phyloP scores from a whole-genome alignment of 1,284 basidiomycete species.

The Calocybe gambosa region DNA sequence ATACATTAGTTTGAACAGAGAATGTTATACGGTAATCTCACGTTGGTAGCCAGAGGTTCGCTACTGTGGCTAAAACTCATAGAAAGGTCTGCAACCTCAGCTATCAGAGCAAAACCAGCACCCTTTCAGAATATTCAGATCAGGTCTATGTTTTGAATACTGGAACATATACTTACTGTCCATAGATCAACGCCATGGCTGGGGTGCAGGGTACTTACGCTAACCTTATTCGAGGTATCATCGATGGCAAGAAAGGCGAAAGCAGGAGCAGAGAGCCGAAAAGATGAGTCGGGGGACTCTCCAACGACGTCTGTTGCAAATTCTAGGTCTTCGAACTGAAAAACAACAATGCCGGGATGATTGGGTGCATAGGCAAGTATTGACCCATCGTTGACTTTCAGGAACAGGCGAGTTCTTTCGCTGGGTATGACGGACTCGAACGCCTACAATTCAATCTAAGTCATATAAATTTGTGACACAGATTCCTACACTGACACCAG shows the following conservation, averaged over 20 bases:
- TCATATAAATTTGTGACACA: neutral
- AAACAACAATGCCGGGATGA: slow-evolving; percentile 58
- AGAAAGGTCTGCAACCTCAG: slow-evolving; percentile 50
- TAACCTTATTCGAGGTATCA: slow-evolving; percentile 38
- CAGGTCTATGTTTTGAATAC: neutral
- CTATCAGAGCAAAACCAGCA: slow-evolving; percentile 61
- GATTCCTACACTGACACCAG: slow-evolving; percentile 55
- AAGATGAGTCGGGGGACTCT: slow-evolving; percentile 48
- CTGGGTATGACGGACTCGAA: slow-evolving; percentile 93
- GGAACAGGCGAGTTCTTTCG: slow-evolving; percentile 70
- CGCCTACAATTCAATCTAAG: slow-evolving; percentile 39
- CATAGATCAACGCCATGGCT: slow-evolving; percentile 46
- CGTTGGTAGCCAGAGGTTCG: slow-evolving; percentile 31
- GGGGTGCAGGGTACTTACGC: slow-evolving; percentile 18
- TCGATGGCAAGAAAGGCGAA: slow-evolving; percentile 61
- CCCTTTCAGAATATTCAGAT: slow-evolving; percentile 28
- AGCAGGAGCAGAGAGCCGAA: slow-evolving; percentile 44
- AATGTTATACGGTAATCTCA: slow-evolving; percentile 17
- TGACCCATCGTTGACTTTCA: slow-evolving; percentile 69
- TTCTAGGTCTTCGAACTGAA: slow-evolving; percentile 61
- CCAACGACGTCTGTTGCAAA: slow-evolving; percentile 71
- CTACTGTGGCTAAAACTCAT: slow-evolving; percentile 32
- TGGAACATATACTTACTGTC: slow-evolving; percentile 50
- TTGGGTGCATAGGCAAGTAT: slow-evolving; percentile 55
- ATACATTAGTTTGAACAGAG: neutral